Conservation (phyloP, 306 rosid genomes). For the Inga leiocalycina region DNA sequence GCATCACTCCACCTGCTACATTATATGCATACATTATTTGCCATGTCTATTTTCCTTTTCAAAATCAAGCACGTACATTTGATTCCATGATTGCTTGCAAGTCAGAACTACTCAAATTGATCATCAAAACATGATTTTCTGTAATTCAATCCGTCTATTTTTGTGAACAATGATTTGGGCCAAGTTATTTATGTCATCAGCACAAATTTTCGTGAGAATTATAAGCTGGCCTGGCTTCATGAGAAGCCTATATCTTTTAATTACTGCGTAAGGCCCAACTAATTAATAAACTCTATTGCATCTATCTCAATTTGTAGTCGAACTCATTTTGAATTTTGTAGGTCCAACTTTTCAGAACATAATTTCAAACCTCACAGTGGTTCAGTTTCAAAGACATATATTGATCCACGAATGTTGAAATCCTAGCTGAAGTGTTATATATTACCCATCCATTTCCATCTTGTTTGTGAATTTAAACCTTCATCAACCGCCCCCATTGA, state of each 20-base stretch:
- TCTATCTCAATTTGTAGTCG: background rate
- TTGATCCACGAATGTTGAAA: background rate
- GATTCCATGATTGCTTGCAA: background rate
- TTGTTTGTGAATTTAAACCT: background rate
- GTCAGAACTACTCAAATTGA: background rate
- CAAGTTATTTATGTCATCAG: background rate
- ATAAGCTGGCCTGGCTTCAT: background rate
- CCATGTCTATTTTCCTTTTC: background rate
- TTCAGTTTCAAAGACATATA: background rate
- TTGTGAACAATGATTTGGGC: background rate
- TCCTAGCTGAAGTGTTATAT: background rate
- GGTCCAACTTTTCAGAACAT: no score
- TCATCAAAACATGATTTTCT: background rate
- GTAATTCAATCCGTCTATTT: no score
- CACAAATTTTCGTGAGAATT: background rate
- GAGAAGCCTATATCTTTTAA: background rate
- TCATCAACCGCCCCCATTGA: background rate
- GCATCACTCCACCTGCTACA: background rate
- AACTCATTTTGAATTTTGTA: no score
- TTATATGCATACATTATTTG: background rate
- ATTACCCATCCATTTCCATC: background rate
- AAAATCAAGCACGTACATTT: background rate
- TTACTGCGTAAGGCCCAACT: background rate
- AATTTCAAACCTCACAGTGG: background rate
- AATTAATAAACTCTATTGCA: no score